A percentile compares a stretch with the other conserved stretches of the same genome.
These are phyloP conservation scores for Komagataella phaffii DNA, from an alignment of 805 yeast genomes.

Conservation along the genomic window DNA sequence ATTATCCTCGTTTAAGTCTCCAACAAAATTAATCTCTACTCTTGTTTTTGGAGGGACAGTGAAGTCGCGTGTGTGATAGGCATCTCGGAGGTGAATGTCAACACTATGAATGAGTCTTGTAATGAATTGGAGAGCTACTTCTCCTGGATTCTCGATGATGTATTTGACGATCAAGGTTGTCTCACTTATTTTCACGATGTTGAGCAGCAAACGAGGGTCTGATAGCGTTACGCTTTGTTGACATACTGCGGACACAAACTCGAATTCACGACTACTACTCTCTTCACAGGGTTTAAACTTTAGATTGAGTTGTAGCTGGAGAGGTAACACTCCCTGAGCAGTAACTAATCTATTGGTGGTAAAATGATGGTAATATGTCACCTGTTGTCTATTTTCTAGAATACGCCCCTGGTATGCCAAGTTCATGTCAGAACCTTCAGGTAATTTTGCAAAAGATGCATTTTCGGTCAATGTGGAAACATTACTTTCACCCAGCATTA, in stretches of 20 bases:
- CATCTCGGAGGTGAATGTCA: slow-evolving; percentile 1
- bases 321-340: background rate
- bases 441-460: background rate
- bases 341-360: background rate
- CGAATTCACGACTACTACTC: slow-evolving; percentile 6
- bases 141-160: slow-evolving; percentile 63
- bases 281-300: background rate
- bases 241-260: slow-evolving; percentile 19
- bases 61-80: slow-evolving; percentile 15
- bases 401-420: background rate
- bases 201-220: slow-evolving; percentile 56
- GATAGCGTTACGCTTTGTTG: slow-evolving; percentile 45
- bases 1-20: background rate
- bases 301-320: background rate
- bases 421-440: background rate
- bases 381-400: background rate
- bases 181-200: slow-evolving; percentile 11
- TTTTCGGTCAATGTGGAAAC: background rate
- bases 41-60: slow-evolving; percentile 54
- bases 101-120: slow-evolving; percentile 12
- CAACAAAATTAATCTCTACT: slow-evolving; percentile 24
- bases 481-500: background rate
- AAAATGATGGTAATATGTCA: background rate
- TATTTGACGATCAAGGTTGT: slow-evolving; percentile 23
- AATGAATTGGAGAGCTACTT: slow-evolving; percentile 48